Evolutionary conservation across 2,329 filamentous ascomycete species (phyloP), one percentile per base, ranked within the genome.

Genomic region (Rasamsonia emersonii): DNA sequence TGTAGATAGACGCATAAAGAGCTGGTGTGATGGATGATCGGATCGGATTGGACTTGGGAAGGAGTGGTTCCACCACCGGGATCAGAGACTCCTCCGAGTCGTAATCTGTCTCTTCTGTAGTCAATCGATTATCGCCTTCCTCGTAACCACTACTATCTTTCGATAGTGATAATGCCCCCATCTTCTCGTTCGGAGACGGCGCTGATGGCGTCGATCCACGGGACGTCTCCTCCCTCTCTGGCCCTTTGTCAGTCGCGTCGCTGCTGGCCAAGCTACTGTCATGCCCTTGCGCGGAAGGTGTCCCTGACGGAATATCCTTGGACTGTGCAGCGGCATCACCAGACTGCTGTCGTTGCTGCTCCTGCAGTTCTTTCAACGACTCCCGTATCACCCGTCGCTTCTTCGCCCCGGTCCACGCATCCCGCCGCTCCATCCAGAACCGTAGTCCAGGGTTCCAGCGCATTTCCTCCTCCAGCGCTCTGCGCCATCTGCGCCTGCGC

Each of bases 1-100:
- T 81, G 65, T 93, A 95, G 35, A 96, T 84, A 28, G 81, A 82
- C 0, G 78, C 65, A 57, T 95, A 93, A 34, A 82, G 72, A 10
- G 71, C 62, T 0, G 83, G 76, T 0, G 70, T 79, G 47, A 95
- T 91, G 18, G 77, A 80, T 18, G 77, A 72, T 35, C 88, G 82
- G 56, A 94, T 77, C 1, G 79, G 72, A 50, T 93, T 88, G 28
- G 72, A 69, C 1, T 74, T 64, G 4, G 86, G 82, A 4, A 95
- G 67, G 4, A 93, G 63, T 1, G 83, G 82, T 4, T 75, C 71
- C 0, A 80, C 75, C 30, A 93, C 59, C 0, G 88, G 88, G 3
- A 94, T 55, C 17, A 88, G 60, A 8, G 80, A 68, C 7, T 75
- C 71, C 28, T 70, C 69, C 14, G 52, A 44, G 16, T 49, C 48